Percentiles rank a stretch among this genome's conserved stretches.
phyloP scores from a whole-genome alignment of 2,329 filamentous ascomycete species.

The Xylaria sp. region DNA sequence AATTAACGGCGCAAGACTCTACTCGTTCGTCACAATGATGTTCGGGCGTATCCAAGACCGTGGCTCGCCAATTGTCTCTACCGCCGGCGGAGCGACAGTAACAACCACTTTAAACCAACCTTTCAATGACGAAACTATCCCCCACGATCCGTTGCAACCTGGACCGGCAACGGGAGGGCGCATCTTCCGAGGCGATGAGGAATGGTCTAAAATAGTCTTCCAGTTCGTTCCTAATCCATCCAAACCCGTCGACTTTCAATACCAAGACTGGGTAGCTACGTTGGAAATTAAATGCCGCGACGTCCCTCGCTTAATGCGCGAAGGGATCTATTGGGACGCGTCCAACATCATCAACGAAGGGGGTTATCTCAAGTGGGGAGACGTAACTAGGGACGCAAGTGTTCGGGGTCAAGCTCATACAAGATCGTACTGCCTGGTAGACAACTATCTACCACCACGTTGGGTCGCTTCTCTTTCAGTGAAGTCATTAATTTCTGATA shows the following conservation, averaged over 20 bases:
- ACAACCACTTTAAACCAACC: no score
- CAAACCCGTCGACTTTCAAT: neutral
- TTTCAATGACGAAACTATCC: neutral
- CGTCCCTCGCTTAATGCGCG: slow-evolving; percentile 9
- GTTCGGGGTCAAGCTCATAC: no score
- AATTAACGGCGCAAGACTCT: no score
- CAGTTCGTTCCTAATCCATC: neutral
- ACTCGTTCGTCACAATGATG: no score
- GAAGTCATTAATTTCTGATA: neutral
- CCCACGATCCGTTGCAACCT: neutral
- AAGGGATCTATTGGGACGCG: slow-evolving; percentile 4
- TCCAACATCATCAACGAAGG: slow-evolving; percentile 1
- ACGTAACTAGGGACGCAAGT: no score
- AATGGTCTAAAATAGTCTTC: neutral
- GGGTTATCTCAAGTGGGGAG: no score
- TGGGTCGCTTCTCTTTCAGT: neutral
- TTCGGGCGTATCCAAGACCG: no score
- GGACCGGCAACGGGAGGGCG: neutral
- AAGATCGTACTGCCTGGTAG: neutral
- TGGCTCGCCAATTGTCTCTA: no score
- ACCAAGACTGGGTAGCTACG: neutral
- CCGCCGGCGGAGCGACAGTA: no score
- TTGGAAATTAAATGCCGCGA: neutral
- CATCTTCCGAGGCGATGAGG: neutral
- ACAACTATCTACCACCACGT: neutral